These are phyloP conservation scores for Diplodia mutila DNA, from an alignment of 2,329 filamentous ascomycete species.

Conservation along the genomic window DNA sequence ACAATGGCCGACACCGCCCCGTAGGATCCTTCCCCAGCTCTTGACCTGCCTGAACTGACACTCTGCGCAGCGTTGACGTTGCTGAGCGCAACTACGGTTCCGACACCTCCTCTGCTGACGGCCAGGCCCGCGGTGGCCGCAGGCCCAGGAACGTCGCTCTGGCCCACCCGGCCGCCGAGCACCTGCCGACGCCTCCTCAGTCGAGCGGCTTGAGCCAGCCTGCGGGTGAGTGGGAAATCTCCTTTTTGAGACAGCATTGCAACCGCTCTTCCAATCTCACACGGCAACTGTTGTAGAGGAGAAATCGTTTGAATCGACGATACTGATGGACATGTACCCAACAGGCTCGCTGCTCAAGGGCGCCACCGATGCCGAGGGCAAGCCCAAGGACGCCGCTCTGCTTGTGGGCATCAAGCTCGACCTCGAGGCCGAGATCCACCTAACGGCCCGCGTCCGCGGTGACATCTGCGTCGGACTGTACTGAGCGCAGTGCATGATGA, in stretches of 20 bases:
- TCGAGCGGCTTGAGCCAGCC: constrained; percentile 19
- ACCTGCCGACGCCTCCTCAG: constrained; percentile 15
- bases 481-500: constrained; percentile 36
- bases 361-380: constrained; percentile 60
- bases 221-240: constrained; percentile 7
- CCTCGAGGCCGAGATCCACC: constrained; percentile 64
- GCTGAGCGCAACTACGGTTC: constrained; percentile 18
- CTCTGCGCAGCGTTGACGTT: neutral
- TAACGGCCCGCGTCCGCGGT: constrained; percentile 63
- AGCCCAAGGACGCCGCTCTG: constrained; percentile 61
- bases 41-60: neutral
- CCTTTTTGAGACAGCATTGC: neutral
- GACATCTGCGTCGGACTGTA: constrained; percentile 65
- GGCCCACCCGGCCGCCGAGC: constrained; percentile 4
- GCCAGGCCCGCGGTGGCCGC: constrained; percentile 24
- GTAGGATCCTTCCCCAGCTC: neutral
- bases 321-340: constrained; percentile 21
- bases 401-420: constrained; percentile 67
- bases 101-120: constrained; percentile 11
- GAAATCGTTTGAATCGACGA: constrained; percentile 2
- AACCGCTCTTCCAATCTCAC: neutral
- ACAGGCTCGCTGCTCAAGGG: constrained; percentile 61
- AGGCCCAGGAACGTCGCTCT: constrained; percentile 22
- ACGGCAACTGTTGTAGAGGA: neutral
- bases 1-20: constrained; percentile 16